phyloP scores from a whole-genome alignment of 2,329 filamentous ascomycete species.

The Diplodia scrobiculata region DNA sequence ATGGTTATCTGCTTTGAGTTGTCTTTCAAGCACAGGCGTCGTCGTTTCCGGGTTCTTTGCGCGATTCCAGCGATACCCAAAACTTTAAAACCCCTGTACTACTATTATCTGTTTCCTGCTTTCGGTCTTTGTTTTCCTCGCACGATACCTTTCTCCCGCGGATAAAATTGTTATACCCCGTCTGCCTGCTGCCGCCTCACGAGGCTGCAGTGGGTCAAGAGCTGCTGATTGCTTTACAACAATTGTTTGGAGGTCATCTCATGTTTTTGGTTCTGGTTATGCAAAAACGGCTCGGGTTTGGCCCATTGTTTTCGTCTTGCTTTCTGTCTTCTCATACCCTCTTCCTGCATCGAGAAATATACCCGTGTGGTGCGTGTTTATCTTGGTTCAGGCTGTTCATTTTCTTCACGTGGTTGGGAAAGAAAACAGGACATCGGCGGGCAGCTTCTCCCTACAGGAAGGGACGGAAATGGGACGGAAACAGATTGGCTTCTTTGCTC shows the following conservation, averaged over 20 bases:
- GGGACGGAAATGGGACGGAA: conserved; percentile 21
- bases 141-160: conserved; percentile 24
- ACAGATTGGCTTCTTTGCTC: conserved; percentile 14
- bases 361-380: conserved; percentile 14
- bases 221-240: conserved; percentile 26
- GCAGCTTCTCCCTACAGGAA: conserved; percentile 8
- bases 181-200: conserved; percentile 1
- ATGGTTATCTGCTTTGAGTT: background rate
- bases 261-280: conserved; percentile 19
- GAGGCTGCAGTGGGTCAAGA: conserved; percentile 9
- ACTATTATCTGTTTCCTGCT: conserved; percentile 8
- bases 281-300: conserved; percentile 24
- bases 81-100: conserved; percentile 26
- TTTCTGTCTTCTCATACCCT: conserved; percentile 21
- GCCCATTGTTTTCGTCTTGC: conserved; percentile 21
- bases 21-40: conserved; percentile 21
- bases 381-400: conserved; percentile 6
- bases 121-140: background rate
- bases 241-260: conserved; percentile 27
- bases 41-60: conserved; percentile 21
- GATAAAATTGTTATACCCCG: conserved; percentile 41
- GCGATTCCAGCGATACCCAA: conserved; percentile 27
- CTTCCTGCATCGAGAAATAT: conserved; percentile 21
- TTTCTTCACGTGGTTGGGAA: conserved; percentile 11
- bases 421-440: conserved; percentile 13